Percentiles rank a stretch among this genome's conserved stretches.
Conservation (phyloP, 2,329 filamentous ascomycete genomes). For the Fusarium solani-melongenae region DNA sequence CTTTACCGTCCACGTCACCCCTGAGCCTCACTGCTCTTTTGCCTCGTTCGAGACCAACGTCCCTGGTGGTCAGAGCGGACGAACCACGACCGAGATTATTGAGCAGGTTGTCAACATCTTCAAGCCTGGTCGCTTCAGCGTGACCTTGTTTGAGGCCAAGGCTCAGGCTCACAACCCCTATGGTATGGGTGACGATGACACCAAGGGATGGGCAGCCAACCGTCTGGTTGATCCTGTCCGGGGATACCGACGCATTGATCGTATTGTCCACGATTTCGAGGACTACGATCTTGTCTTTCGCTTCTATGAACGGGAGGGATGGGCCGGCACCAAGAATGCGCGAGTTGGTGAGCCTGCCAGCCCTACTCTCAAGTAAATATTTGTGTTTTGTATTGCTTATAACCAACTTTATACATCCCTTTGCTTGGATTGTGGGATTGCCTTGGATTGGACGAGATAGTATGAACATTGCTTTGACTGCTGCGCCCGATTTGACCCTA, state of each 20-base stretch:
- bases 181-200: conserved; percentile 54
- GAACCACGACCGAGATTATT: conserved; percentile 89
- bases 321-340: conserved; percentile 64
- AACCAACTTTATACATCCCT: conserved; percentile 14
- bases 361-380: conserved; percentile 40
- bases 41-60: conserved; percentile 99
- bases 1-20: conserved; percentile 98
- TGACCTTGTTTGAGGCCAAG: conserved; percentile 96
- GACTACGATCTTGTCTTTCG: conserved; percentile 97
- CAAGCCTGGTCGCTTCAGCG: conserved; percentile 96
- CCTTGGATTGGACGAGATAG: background rate
- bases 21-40: conserved; percentile 96
- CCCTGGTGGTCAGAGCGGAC: conserved; percentile 85
- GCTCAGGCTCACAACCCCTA: conserved; percentile 57
- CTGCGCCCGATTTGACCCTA: background rate
- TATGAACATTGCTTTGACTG: background rate
- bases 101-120: conserved; percentile 96
- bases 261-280: conserved; percentile 96
- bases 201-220: conserved; percentile 53
- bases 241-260: conserved; percentile 90
- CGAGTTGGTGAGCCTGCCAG: conserved; percentile 63
- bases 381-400: background rate
- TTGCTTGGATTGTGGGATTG: background rate
- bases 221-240: conserved; percentile 79
- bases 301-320: conserved; percentile 94